Conservation (phyloP, 208 protist genomes). For the Histomonas meleagridis region DNA sequence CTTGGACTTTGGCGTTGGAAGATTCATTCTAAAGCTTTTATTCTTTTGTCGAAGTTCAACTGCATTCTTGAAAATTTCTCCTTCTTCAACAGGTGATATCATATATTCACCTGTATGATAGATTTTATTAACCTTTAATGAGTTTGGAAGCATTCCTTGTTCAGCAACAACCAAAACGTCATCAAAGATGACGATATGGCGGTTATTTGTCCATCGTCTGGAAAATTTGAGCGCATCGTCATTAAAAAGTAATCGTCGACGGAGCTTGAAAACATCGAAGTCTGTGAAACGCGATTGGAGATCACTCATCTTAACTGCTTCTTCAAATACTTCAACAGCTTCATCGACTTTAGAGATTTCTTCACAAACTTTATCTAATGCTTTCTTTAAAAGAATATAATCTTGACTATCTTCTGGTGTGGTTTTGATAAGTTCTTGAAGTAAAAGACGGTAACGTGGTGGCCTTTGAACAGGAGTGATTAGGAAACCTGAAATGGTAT, state of each 20-base stretch:
- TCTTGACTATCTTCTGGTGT: neutral
- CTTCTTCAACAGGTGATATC: neutral
- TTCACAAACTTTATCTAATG: neutral
- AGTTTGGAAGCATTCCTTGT: too few species aligned
- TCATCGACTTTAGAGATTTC: slow-evolving; percentile 37
- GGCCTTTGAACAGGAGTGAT: slow-evolving; percentile 41
- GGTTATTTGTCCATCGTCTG: neutral
- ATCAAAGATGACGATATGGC: neutral
- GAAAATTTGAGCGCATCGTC: neutral
- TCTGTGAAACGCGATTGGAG: neutral
- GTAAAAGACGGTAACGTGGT: slow-evolving; percentile 40
- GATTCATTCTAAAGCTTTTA: neutral
- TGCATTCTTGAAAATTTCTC: neutral
- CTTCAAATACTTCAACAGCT: neutral
- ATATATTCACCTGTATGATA: slow-evolving; percentile 14
- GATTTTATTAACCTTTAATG: neutral
- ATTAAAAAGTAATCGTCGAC: neutral
- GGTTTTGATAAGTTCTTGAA: slow-evolving; percentile 41
- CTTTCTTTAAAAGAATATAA: neutral
- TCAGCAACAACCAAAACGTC: neutral
- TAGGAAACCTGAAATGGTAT: neutral
- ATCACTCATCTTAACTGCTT: neutral
- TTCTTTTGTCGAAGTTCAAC: slow-evolving; percentile 15
- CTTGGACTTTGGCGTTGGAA: neutral
- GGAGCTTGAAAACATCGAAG: neutral